Percentiles rank a stretch among this genome's conserved stretches.
These are phyloP conservation scores for Gaultheria prostrata DNA, from an alignment of 148 eudicot genomes.

Conservation along the genomic window DNA sequence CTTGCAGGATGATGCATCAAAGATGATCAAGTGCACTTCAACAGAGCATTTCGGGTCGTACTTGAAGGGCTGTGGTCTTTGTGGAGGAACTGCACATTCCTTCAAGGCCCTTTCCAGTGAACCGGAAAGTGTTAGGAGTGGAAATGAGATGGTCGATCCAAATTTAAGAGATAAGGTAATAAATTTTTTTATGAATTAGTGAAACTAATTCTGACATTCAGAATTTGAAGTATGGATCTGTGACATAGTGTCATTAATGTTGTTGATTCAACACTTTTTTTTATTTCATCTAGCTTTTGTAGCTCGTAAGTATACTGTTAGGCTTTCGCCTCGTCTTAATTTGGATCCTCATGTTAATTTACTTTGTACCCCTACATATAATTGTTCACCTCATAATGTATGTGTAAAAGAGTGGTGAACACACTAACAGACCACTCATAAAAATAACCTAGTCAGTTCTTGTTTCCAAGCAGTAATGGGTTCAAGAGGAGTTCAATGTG, in stretches of 20 bases:
- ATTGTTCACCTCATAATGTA: background rate
- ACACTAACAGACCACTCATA: too few relatives aligned
- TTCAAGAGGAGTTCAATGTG: background rate
- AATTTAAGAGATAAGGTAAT: slow-evolving; percentile 62
- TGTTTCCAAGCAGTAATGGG: background rate
- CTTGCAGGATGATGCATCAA: slow-evolving; percentile 54
- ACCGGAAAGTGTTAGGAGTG: slow-evolving; percentile 33
- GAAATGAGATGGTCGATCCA: slow-evolving; percentile 26
- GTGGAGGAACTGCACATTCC: slow-evolving; percentile 34
- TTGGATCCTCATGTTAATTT: background rate
- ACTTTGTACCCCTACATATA: background rate
- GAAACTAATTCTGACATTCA: slow-evolving; percentile 6
- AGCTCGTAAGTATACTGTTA: background rate
- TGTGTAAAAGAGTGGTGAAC: too few relatives aligned
- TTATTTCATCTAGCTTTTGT: background rate
- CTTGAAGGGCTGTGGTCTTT: slow-evolving; percentile 37
- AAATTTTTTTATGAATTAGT: background rate
- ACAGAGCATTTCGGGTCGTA: slow-evolving; percentile 16
- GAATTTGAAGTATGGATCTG: background rate
- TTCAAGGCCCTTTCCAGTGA: slow-evolving; percentile 48
- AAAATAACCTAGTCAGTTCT: too few relatives aligned
- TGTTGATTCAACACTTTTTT: background rate
- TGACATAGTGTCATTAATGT: background rate
- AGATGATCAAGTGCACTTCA: slow-evolving; percentile 26
- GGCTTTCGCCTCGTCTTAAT: background rate